These are phyloP conservation scores for Candida buenavistaensis DNA, from an alignment of 1,139 yeast species.

Conservation along the genomic window DNA sequence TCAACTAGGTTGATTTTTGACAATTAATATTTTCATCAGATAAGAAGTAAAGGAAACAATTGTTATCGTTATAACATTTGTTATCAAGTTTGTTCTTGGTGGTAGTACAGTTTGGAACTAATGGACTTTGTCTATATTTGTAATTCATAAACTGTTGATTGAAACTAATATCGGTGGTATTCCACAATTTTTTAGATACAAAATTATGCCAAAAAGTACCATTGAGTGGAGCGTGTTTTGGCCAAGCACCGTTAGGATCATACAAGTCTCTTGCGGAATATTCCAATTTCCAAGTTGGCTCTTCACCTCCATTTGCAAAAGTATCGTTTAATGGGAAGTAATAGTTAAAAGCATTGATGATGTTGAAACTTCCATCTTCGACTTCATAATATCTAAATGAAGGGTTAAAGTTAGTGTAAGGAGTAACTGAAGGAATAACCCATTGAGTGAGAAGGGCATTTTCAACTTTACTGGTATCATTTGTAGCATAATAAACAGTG, in stretches of 20 bases:
- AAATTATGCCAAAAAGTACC: constrained; percentile 59
- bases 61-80: constrained; percentile 28
- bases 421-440: constrained; percentile 68
- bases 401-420: constrained; percentile 58
- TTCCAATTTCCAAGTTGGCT: constrained; percentile 56
- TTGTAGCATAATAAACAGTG: constrained; percentile 50
- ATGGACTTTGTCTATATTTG: constrained; percentile 55
- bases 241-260: constrained; percentile 50
- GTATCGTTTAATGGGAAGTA: constrained; percentile 54
- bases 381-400: constrained; percentile 73
- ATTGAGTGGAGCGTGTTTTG: constrained; percentile 49
- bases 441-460: constrained; percentile 58
- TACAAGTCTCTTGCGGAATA: constrained; percentile 54
- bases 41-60: constrained; percentile 26
- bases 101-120: constrained; percentile 42
- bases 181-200: constrained; percentile 32
- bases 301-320: constrained; percentile 44
- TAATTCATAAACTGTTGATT: constrained; percentile 48
- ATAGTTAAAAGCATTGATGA: constrained; percentile 60
- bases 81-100: constrained; percentile 16
- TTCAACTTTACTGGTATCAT: constrained; percentile 26
- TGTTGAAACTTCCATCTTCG: constrained; percentile 58
- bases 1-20: constrained; percentile 6
- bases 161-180: constrained; percentile 34
- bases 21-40: constrained; percentile 11